phyloP scores from a whole-genome alignment of 1,284 basidiomycete genomes.

The Abortiporus biennis region DNA sequence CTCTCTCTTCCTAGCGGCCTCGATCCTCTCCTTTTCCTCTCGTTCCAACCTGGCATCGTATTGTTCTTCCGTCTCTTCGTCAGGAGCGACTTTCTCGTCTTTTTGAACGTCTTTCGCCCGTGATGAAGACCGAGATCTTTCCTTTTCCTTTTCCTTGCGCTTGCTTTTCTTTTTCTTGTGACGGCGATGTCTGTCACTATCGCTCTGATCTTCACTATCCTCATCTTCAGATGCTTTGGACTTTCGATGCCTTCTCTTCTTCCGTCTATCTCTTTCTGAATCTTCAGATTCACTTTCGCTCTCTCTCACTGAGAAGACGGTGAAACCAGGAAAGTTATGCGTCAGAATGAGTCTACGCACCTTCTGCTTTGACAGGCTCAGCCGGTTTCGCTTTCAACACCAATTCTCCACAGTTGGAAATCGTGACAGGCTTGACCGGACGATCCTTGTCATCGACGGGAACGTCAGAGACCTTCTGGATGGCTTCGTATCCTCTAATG shows the following conservation, averaged over 20 bases:
- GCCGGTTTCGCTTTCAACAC: slow-evolving; percentile 49
- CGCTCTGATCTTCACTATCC: slow-evolving; percentile 15
- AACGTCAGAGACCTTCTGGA: slow-evolving; percentile 47
- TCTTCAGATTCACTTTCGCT: neutral
- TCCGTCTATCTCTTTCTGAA: slow-evolving; percentile 3
- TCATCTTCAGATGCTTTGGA: slow-evolving; percentile 11
- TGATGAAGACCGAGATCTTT: slow-evolving; percentile 13
- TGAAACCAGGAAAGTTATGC: too few species aligned
- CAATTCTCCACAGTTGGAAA: slow-evolving; percentile 82
- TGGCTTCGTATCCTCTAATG: slow-evolving; percentile 55
- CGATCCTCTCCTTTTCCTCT: slow-evolving; percentile 60
- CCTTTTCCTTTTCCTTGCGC: slow-evolving; percentile 13
- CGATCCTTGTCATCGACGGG: slow-evolving; percentile 65
- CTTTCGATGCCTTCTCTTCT: slow-evolving; percentile 3
- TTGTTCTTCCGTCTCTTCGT: slow-evolving; percentile 52
- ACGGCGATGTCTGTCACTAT: slow-evolving; percentile 24
- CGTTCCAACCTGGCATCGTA: slow-evolving; percentile 67
- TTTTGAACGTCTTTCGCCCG: slow-evolving; percentile 10
- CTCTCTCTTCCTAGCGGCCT: slow-evolving; percentile 38
- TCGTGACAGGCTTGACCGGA: slow-evolving; percentile 66
- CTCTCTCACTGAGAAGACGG: too few species aligned
- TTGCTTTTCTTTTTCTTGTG: slow-evolving; percentile 22
- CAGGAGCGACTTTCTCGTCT: slow-evolving; percentile 32
- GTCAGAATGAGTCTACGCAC: too few species aligned
- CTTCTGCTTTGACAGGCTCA: too few species aligned